Evolutionary conservation across 805 yeast species (phyloP), one percentile per base, ranked within the genome.

Genomic region (Saturnispora dispora): DNA sequence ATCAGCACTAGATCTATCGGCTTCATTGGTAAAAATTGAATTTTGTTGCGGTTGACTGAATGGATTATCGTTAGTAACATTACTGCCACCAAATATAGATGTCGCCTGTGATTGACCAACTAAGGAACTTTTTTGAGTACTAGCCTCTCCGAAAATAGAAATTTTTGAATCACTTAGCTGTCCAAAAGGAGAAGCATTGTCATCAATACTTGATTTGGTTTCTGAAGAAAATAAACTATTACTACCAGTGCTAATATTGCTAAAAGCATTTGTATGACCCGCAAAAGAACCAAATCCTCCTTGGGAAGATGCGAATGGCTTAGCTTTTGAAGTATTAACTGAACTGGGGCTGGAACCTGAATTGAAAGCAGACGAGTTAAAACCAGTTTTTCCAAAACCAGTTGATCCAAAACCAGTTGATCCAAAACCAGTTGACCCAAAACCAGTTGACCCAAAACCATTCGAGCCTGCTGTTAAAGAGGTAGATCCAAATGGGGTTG

Each of bases 401-500:
- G 33, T 10, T 18, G 33, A 10, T 9, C 55, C 52, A 41, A 41
- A 41, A 3, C 39, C 44, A 6, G 51, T 23, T 15, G 43, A 30
- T 10, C 51, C 36, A 32, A 48, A 41, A 10, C 45, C 42, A 4
- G 27, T 10, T n/a, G 45, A 48, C 5, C 56, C 59, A 37, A 56
- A 51, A 7, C 53, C 52, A 18, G 57, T 47, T 15, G 44, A 30
- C 6, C 58, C 63, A 47, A 57, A 60, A 30, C 52, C 56, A 20
- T 36, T 13, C 11, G 28, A 3, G 18, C 53, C 50, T 18, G 41
- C 8, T 8, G 6, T 37, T 18, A 20, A 8, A 4, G 15, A 5
- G 15, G 1, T 18, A 4, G 25, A 37, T 20, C 51, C 37, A 47
- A 27, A 30, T 37, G 47, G 46, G 13, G 57, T 20, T 15, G 20